Evolutionary conservation across 2,329 filamentous ascomycete species (phyloP), one percentile per base, ranked within the genome.

Genomic region (Claviceps pusilla): DNA sequence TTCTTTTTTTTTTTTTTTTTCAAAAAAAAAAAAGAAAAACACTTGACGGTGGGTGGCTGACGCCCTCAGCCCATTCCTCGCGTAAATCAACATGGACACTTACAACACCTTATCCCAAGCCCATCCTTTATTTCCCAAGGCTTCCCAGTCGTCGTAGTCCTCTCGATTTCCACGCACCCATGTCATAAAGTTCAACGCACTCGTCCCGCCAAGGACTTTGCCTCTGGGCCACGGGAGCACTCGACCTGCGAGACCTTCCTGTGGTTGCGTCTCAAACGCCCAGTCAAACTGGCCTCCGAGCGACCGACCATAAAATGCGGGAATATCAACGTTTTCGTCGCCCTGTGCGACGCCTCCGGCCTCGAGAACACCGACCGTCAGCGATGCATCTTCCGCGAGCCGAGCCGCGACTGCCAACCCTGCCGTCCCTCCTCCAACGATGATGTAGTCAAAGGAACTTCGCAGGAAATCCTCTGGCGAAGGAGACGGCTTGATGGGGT

Each of bases 151-250:
- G 63, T 83, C 74, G 48, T 78, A 76, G 48, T 80, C 76, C 41
- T 69, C 68, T 41, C 61, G 66, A 50, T 67, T 70, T 7, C 71
- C 75, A 37, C 74, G 70, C 53, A 71, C 72, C 69, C 71, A 73
- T 50, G 78, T 75, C 75, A 81, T 77, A 57, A 76, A 78, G 58
- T 83, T 82, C 50, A 83, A 71, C 0, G 76, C 76, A 16, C 74
- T 78, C 7, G 81, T 80, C 7, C 83, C 84, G 19, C 84, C 84
- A 0, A 87, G 71, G 0, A 79, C 75, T 55, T 67, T 73, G 7
- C 74, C 74, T 14, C 72, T 63, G 0, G 70, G 67, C 68, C 69
- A 74, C 10, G 67, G 59, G 28, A 76, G 59, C 33, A 51, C 63
- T 48, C 75, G 69, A 0, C 73, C 69, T 2, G 59, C 64, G 4